Evolutionary conservation across 75 land plant genomes (phyloP).

Genomic region (Azolla pinnata): DNA sequence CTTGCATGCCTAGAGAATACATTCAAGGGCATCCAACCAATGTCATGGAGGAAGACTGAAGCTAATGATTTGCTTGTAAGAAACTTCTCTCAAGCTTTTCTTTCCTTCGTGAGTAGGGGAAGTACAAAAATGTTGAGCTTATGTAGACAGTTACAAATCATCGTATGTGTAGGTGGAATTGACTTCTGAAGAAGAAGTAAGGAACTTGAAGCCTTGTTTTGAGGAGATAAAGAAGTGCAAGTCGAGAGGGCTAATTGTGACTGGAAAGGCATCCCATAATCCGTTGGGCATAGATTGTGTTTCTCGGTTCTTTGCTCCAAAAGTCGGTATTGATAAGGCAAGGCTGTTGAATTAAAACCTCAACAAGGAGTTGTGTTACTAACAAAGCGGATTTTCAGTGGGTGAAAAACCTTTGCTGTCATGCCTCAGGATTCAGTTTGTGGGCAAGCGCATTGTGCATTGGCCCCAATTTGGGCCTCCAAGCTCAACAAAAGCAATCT

Average conservation of each 20-base stretch:
- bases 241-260: conserved; percentile 46
- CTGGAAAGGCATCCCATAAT: conserved; percentile 36
- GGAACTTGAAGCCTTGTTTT: conserved; percentile 35
- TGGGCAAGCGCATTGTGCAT: conserved; percentile 90
- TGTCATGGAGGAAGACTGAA: neutral
- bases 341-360: neutral
- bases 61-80: conserved; percentile 1
- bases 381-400: neutral
- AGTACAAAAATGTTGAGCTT: neutral
- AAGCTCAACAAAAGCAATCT: conserved; percentile 55
- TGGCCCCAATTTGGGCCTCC: conserved; percentile 67
- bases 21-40: neutral
- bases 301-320: conserved; percentile 69
- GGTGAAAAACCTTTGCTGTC: neutral
- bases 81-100: neutral
- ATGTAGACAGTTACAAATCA: neutral
- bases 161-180: conserved; percentile 40
- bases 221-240: conserved; percentile 37
- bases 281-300: conserved; percentile 55
- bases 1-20: neutral
- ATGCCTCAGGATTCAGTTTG: conserved; percentile 68
- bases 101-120: no score
- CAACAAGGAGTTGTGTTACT: neutral
- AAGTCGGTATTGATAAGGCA: conserved; percentile 64
- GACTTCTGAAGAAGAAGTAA: conserved; percentile 36